Evolutionary conservation across 2,329 filamentous ascomycete species (phyloP), one percentile per base, ranked within the genome.

Genomic region (Pseudocercospora ulei): DNA sequence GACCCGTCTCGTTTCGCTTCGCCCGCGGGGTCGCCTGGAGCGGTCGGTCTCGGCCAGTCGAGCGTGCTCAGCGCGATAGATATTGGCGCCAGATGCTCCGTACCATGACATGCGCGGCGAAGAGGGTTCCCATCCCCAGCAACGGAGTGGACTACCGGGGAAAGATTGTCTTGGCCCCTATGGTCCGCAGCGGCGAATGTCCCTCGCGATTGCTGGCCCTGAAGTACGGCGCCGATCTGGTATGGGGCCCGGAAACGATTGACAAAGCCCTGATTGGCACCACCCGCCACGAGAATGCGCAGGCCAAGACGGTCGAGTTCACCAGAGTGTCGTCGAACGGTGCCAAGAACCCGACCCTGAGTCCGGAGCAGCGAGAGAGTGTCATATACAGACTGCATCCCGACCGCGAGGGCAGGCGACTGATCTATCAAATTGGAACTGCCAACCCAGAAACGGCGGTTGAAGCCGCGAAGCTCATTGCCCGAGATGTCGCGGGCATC

Each of bases 201-300:
- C 88, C 90, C 2, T 90, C 84, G 24, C 79, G 90, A 42, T 72
- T 98, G 16, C 66, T 93, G 27, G 84, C 90, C 19, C 75, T 98
- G 46, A 82, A 92, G 57, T 96, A 98, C 61, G 90, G 90, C 50
- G 90, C 90, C 36, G 90, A 98, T 63, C 71, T 98, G 9, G 90
- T 98, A 50, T 98, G 90, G 88, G 88, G 90, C 7, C 90, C 90
- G 18, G 90, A 98, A 63, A 96, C 87, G 3, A 80, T 98, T 54
- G 90, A 98, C 63, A 76, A 79, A 58, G 78, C 88, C 41, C 78
- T 98, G 62, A 92, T 96, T 56, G 90, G 90, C 45, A 84, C 84
- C 7, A 80, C 75, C 16, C 75, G 87, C 47, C 76, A 75, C 43
- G 69, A 82, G 51, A 94, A 96, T 62, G 70, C 80, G 11, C 69